Conservation (phyloP, 1,139 yeast species). For the Blastobotrys illinoisensis region DNA sequence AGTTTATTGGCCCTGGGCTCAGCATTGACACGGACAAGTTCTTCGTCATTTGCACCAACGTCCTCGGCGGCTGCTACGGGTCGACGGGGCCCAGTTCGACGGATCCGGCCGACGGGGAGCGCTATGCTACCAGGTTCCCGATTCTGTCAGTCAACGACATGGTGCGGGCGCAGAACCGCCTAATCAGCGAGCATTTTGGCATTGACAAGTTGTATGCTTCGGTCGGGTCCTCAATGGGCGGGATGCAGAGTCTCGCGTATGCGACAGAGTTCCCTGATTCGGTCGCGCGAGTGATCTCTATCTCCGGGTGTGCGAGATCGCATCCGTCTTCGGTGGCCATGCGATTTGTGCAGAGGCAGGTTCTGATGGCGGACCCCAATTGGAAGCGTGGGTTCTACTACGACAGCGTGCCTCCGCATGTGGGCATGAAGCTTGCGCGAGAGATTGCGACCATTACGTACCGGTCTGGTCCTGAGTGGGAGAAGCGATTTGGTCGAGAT, state of each 20-base stretch:
- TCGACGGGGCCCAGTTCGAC: constrained; percentile 87
- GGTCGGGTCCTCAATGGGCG: constrained; percentile 94
- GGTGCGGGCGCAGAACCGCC: constrained; percentile 80
- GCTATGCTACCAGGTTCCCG: constrained; percentile 86
- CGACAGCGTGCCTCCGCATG: constrained; percentile 75
- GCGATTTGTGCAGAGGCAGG: constrained; percentile 90
- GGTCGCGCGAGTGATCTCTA: constrained; percentile 66
- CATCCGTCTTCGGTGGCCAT: constrained; percentile 93
- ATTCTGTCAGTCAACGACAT: constrained; percentile 80
- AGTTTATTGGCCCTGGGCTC: constrained; percentile 79
- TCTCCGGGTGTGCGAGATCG: constrained; percentile 88
- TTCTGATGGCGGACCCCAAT: constrained; percentile 87
- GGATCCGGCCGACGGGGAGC: constrained; percentile 65
- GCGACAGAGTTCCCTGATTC: constrained; percentile 77
- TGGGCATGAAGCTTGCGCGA: constrained; percentile 90
- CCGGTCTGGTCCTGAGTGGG: constrained; percentile 98
- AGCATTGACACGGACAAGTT: constrained; percentile 75
- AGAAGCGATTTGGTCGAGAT: constrained; percentile 80
- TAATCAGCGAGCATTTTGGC: constrained; percentile 56
- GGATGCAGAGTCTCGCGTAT: constrained; percentile 89
- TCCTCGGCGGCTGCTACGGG: constrained; percentile 91
- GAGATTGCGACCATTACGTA: constrained; percentile 93
- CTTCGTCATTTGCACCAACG: constrained; percentile 84
- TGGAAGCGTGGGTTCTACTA: constrained; percentile 93
- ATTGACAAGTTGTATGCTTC: constrained; percentile 66